These are phyloP conservation scores for Cunninghamia lanceolata DNA, from an alignment of 75 land plant species.

Conservation along the genomic window DNA sequence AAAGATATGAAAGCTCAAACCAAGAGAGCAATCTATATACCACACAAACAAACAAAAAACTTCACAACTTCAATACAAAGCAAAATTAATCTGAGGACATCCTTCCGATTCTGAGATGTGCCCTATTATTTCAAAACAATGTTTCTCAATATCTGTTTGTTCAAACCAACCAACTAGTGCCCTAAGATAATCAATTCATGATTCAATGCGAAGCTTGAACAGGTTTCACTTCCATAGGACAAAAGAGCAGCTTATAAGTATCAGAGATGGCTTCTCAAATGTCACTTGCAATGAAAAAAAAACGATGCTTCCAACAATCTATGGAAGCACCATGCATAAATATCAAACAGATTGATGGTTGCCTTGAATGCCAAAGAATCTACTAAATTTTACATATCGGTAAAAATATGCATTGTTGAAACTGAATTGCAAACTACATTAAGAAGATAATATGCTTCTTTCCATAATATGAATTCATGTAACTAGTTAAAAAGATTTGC, in stretches of 20 bases:
- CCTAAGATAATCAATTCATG: not conserved
- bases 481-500: not conserved
- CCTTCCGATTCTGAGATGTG: not conserved
- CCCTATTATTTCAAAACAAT: not conserved
- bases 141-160: not conserved
- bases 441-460: not conserved
- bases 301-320: not conserved
- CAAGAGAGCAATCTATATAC: not conserved
- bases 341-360: not conserved
- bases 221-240: not conserved
- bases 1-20: slow-evolving; percentile 3
- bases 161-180: not conserved
- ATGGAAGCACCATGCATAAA: not conserved
- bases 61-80: not conserved
- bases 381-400: not conserved
- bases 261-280: not conserved
- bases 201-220: not conserved
- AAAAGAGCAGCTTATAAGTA: not conserved
- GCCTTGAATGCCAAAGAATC: not conserved
- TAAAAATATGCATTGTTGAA: not conserved
- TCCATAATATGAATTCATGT: not conserved
- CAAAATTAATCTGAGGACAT: not conserved
- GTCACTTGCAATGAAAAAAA: not conserved
- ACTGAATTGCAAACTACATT: not conserved
- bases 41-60: not conserved